Percentiles rank a stretch among this genome's conserved stretches.
Evolutionary conservation across 169 alveolate genomes (phyloP).

Genomic region (Cryptosporidium canis): DNA sequence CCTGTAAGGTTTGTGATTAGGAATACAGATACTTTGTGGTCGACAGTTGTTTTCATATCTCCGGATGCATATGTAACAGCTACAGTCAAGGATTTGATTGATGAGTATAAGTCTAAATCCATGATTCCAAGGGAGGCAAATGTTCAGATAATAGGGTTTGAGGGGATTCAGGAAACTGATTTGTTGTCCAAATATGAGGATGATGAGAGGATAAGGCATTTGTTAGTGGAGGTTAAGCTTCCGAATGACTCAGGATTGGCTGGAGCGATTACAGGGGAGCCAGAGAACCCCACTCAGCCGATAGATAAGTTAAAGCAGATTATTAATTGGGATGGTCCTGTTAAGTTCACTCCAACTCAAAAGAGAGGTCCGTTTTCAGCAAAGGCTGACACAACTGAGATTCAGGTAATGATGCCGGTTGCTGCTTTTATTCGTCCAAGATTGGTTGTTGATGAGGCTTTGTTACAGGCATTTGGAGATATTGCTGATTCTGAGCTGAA

Average conservation of each 20-base stretch:
- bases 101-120: conserved; percentile 52
- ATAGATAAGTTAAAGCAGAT: conserved; percentile 59
- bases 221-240: conserved; percentile 55
- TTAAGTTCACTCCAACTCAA: conserved; percentile 63
- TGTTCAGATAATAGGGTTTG: conserved; percentile 50
- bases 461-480: conserved; percentile 68
- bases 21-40: conserved; percentile 66
- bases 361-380: conserved; percentile 39
- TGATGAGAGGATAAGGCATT: conserved; percentile 69
- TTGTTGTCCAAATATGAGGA: conserved; percentile 58
- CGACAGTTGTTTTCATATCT: conserved; percentile 55
- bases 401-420: conserved; percentile 68
- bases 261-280: conserved; percentile 57
- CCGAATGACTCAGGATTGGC: conserved; percentile 51
- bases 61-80: conserved; percentile 69
- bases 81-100: conserved; percentile 56
- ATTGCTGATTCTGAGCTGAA: conserved; percentile 61
- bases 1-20: conserved; percentile 71
- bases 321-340: conserved; percentile 71
- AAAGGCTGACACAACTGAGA: conserved; percentile 67
- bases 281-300: conserved; percentile 42
- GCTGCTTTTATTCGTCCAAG: conserved; percentile 71
- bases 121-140: conserved; percentile 68
- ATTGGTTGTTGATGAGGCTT: conserved; percentile 39
- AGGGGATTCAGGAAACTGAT: conserved; percentile 48